A percentile compares a stretch with the other conserved stretches of the same genome.
Conservation (phyloP, 208 protist species). For the Blastocrithidia nonstop region DNA sequence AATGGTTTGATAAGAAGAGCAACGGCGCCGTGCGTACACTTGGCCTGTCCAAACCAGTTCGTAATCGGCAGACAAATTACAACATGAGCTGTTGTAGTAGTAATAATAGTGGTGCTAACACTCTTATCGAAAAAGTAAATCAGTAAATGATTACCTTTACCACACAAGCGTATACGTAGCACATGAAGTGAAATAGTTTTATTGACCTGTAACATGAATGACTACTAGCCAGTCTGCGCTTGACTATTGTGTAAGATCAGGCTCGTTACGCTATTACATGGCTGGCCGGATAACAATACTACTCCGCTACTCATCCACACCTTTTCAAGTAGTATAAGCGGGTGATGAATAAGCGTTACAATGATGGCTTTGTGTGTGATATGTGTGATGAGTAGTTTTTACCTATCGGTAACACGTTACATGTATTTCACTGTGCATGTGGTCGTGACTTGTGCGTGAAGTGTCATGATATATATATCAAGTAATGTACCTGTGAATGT, state of each 20-base stretch:
- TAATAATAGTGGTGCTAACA: too few relatives aligned
- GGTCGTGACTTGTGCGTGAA: slow-evolving; percentile 67
- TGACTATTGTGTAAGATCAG: slow-evolving; percentile 54
- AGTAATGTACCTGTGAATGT: slow-evolving; percentile 45
- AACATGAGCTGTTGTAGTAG: too few relatives aligned
- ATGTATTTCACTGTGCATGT: slow-evolving; percentile 78
- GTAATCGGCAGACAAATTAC: too few relatives aligned
- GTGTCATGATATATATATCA: slow-evolving; percentile 44
- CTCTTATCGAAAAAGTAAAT: too few relatives aligned
- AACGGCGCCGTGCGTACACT: too few relatives aligned
- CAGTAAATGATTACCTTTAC: too few relatives aligned
- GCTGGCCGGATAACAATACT: slow-evolving; percentile 62
- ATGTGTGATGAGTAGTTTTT: slow-evolving; percentile 66
- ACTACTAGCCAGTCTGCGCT: slow-evolving; percentile 28
- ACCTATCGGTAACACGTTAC: slow-evolving; percentile 18
- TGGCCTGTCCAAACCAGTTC: too few relatives aligned
- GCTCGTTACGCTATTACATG: slow-evolving; percentile 60
- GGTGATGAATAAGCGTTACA: slow-evolving; percentile 40
- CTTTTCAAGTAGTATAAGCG: slow-evolving; percentile 35
- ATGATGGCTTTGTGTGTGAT: slow-evolving; percentile 75
- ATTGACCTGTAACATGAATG: slow-evolving; percentile 48
- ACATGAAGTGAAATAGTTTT: too few relatives aligned
- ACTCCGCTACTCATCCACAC: slow-evolving; percentile 60
- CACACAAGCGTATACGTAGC: too few relatives aligned
- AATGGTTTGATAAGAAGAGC: too few relatives aligned